phyloP scores from a whole-genome alignment of 768 basidiomycete genomes.

The Clathrus columnatus region DNA sequence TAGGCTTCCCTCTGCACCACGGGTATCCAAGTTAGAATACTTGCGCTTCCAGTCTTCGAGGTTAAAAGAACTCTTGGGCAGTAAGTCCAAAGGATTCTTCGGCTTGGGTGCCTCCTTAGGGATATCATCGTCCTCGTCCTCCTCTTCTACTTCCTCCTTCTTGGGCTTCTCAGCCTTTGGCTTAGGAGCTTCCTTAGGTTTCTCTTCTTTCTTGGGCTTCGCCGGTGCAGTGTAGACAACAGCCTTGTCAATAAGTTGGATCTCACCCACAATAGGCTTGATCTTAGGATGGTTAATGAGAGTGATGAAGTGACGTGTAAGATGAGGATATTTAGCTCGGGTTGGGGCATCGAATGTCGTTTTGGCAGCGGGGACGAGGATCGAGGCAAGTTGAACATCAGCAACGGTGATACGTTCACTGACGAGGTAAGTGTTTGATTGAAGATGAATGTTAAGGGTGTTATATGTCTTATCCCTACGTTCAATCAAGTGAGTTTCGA shows the following conservation, averaged over 20 bases:
- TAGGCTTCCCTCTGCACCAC: slow-evolving; percentile 67
- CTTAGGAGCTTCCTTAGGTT: slow-evolving; percentile 24
- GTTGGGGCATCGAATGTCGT: slow-evolving; percentile 52
- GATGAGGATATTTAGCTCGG: slow-evolving; percentile 63
- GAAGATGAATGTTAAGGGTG: slow-evolving; percentile 67
- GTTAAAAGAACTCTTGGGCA: slow-evolving; percentile 83
- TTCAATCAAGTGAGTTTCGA: slow-evolving; percentile 47
- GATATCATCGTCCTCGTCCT: slow-evolving; percentile 48
- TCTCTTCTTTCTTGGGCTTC: slow-evolving; percentile 54
- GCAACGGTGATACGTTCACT: slow-evolving; percentile 92
- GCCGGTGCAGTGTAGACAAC: slow-evolving; percentile 62
- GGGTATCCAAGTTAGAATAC: slow-evolving; percentile 98
- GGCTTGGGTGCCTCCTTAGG: slow-evolving; percentile 79
- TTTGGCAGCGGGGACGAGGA: slow-evolving; percentile 44
- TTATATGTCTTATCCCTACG: slow-evolving; percentile 48
- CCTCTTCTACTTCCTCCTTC: slow-evolving; percentile 43
- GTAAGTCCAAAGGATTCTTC: slow-evolving; percentile 90
- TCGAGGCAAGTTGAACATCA: slow-evolving; percentile 62
- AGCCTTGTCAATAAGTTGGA: slow-evolving; percentile 59
- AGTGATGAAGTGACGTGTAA: slow-evolving; percentile 81
- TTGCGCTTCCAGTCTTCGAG: slow-evolving; percentile 96
- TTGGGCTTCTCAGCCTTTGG: slow-evolving; percentile 55
- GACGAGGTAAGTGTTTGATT: slow-evolving; percentile 80
- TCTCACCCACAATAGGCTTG: slow-evolving; percentile 54
- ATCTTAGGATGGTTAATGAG: slow-evolving; percentile 76